Conservation (phyloP, 176 grass and related monocot species). For the Hyparrhenia diplandra region DNA sequence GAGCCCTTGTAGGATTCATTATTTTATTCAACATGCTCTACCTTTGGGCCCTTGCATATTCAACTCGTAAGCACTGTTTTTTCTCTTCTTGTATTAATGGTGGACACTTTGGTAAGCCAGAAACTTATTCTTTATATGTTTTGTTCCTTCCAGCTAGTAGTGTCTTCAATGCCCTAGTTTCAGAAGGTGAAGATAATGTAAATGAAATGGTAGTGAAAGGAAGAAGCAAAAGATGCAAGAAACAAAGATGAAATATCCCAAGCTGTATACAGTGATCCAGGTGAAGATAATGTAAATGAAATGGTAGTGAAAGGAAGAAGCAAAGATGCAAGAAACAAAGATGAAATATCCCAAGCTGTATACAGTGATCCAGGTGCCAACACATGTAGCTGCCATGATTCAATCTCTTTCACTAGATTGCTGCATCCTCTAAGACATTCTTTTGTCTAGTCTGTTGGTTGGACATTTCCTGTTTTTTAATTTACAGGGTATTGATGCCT, state of each 20-base stretch:
- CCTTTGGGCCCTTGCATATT: constrained; percentile 49
- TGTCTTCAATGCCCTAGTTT: constrained; percentile 39
- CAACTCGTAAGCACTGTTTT: constrained; percentile 61
- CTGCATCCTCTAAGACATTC: neutral
- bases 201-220: too few species aligned
- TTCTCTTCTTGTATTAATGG: neutral
- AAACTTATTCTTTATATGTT: constrained; percentile 19
- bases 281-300: constrained; percentile 33
- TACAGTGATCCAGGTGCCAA: neutral
- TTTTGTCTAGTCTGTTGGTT: neutral
- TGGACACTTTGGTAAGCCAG: neutral
- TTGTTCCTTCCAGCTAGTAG: constrained; percentile 37
- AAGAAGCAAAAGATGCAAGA: too few species aligned
- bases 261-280: neutral
- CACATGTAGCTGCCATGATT: neutral
- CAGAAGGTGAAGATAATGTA: too few species aligned
- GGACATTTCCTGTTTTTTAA: neutral
- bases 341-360: constrained; percentile 2
- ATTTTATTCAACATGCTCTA: constrained; percentile 80
- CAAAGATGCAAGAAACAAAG: neutral
- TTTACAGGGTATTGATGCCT: too few species aligned
- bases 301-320: neutral
- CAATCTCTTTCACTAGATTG: neutral
- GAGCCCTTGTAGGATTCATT: constrained; percentile 57
- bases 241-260: constrained; percentile 8